Evolutionary conservation across 2,329 filamentous ascomycete species (phyloP), one percentile per base, ranked within the genome.

Genomic region (Venturia carpophila): DNA sequence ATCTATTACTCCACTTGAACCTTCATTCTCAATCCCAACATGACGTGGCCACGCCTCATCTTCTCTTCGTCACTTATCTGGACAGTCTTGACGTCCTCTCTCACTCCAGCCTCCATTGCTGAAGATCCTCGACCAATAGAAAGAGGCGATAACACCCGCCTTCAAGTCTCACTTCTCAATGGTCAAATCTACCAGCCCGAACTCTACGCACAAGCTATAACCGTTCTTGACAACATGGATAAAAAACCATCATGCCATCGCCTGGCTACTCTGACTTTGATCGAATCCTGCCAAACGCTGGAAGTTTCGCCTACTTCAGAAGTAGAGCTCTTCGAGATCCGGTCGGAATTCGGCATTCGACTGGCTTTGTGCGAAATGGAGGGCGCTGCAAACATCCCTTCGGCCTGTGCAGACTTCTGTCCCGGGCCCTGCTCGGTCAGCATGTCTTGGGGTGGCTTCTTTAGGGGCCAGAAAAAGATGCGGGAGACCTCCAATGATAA

Each of bases 311-410:
- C 39, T 27, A 41, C 47, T 39, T 19, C 62, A n/a, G 73, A 75
- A 45, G 67, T 69, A 5, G 69, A 72, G 11, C 67, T 77, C n/a
- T 74, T 75, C 47, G 72, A 71, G 15, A 69, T 75, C 64, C 83
- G 81, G 67, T 83, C 83, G 5, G 77, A 84, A 41, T 88, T 86
- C 68, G 84, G 85, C 1, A 82, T 83, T 10, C 81, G 84, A 56
- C 77, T 88, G 19, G 84, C 87, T 13, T 77, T 87, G 10, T 89
- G 87, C 69, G 86, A 88, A 70, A 77, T 87, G 9, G 76, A 78
- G 13, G 80, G 79, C 24, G 82, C 83, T 64, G 63, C 67, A 68
- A 60, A 49, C 42, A 62, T 68, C 67, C 66, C 62, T 63, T 68
- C 42, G n/a, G n/a, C 37, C 15, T 66, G 65, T 45, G 45, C 34